Base-by-base conservation (phyloP, 768 basidiomycete species). In the Cystofilobasidium capitatum region DNA sequence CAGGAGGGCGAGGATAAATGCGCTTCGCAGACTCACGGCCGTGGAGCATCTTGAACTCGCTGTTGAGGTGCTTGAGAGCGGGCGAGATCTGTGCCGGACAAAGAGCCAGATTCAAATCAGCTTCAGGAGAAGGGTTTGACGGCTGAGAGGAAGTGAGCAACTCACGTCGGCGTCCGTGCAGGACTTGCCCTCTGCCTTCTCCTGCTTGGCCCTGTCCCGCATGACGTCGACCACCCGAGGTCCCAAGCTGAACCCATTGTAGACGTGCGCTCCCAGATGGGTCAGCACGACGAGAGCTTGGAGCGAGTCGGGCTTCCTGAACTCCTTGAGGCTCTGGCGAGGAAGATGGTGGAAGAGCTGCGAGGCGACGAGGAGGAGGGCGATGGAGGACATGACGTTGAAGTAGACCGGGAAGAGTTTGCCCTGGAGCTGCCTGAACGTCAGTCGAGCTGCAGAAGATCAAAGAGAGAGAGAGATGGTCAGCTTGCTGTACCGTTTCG, bases 191-290 rank as follows among this genome's bases (percentile, higher is more conserved):
- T 89, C 87, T 47, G 83, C 81, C 72, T 88, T 86, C 79, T 91
- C 88, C 68, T 85, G 78, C 69, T 80, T 84, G 61, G 88, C 85
- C 64, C 88, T 81, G 74, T 85, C 77, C 75, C 86, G 85, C 86
- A 87, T 87, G 24, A 84, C 84, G 75, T 88, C 88, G 59, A 40
- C 86, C 1, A 86, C 85, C 77, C 84, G 64, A 2, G 88, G 89
- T 5, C 87, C 87, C 68, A 91, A 79, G 29, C 87, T 80, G 64
- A 87, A 81, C 69, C 84, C 82, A 74, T 91, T 91, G 59, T 81
- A 72, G 13, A 79, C 79, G 71, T 88, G 86, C 24, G 80, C 65
- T 14, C 70, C 57, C 6, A 74, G 31, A 20, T 67, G 54, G 8
- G 37, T 71, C 36, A 72, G 45, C 47, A 75, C 74, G 64, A 72